These are phyloP conservation scores for Globisporangium nagaii DNA, from an alignment of 352 stramenopile genomes.

Conservation along the genomic window DNA sequence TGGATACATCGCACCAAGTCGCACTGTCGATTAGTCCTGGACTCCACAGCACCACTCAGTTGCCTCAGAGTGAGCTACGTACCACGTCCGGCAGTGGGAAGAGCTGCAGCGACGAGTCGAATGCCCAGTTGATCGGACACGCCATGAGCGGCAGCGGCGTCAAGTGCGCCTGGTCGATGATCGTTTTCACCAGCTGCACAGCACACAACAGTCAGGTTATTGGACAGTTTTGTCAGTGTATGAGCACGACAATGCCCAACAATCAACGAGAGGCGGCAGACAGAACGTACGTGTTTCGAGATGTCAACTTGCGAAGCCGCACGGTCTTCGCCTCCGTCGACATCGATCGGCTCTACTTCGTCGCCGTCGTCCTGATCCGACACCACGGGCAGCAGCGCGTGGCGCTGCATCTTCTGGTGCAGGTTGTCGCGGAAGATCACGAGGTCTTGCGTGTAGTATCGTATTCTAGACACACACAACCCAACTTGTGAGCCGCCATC, in stretches of 20 bases:
- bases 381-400: slow-evolving; percentile 68
- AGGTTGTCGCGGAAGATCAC: slow-evolving; percentile 92
- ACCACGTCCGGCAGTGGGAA: slow-evolving; percentile 91
- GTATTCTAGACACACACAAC: slow-evolving; percentile 41
- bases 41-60: no score
- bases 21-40: no score
- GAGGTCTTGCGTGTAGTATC: slow-evolving; percentile 91
- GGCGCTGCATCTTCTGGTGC: slow-evolving; percentile 87
- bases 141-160: slow-evolving; percentile 84
- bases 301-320: slow-evolving; percentile 47
- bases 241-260: background rate
- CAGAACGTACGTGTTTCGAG: slow-evolving; percentile 66
- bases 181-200: slow-evolving; percentile 68
- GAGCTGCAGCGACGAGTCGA: slow-evolving; percentile 88
- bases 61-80: no score
- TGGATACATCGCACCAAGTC: background rate
- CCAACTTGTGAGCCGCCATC: background rate
- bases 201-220: background rate
- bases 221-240: background rate
- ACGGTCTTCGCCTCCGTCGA: background rate
- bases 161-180: slow-evolving; percentile 93
- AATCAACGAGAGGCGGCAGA: background rate
- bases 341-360: slow-evolving; percentile 8
- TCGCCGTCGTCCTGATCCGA: slow-evolving; percentile 17
- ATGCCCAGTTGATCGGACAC: slow-evolving; percentile 93